Evolutionary conservation across 2,329 filamentous ascomycete genomes (phyloP).

Genomic region (Claviceps monticola): DNA sequence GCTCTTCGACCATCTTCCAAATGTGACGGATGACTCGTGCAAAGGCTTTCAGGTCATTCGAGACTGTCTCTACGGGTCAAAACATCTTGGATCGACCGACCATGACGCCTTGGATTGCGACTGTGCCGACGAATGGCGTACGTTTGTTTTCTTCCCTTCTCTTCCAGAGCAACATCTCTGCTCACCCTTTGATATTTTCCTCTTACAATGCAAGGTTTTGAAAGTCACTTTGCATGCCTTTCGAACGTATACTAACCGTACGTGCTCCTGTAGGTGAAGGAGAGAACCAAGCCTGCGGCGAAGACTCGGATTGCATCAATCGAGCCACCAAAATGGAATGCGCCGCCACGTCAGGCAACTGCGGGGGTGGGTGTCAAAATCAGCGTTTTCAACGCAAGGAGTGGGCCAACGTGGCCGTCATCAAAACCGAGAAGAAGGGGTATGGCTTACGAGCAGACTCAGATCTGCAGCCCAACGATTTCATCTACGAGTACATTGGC

Average conservation of each 20-base stretch:
- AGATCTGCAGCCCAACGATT: conserved; percentile 68
- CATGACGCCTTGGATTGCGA: conserved; percentile 88
- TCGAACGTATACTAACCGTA: neutral
- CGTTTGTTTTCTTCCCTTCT: conserved; percentile 23
- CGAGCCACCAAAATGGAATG: conserved; percentile 97
- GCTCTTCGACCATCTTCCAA: conserved; percentile 61
- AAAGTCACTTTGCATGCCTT: no score
- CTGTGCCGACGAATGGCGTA: conserved; percentile 90
- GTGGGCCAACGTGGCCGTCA: conserved; percentile 83
- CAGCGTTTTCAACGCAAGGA: conserved; percentile 85
- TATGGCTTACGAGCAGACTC: conserved; percentile 77
- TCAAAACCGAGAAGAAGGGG: conserved; percentile 96
- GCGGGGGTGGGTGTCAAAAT: conserved; percentile 79
- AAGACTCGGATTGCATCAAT: conserved; percentile 97
- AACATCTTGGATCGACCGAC: conserved; percentile 80
- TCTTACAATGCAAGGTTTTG: neutral
- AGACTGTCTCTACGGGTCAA: conserved; percentile 82
- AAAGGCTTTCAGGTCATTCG: conserved; percentile 67
- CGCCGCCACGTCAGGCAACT: conserved; percentile 62
- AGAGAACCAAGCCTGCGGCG: conserved; percentile 75
- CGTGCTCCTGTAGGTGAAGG: conserved; percentile 33
- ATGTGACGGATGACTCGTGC: conserved; percentile 65
- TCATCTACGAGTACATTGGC: conserved; percentile 96
- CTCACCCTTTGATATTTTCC: neutral
- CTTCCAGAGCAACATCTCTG: neutral